These are phyloP conservation scores for Fusarium mundagurra DNA, from an alignment of 2,329 filamentous ascomycete species.

Conservation along the genomic window DNA sequence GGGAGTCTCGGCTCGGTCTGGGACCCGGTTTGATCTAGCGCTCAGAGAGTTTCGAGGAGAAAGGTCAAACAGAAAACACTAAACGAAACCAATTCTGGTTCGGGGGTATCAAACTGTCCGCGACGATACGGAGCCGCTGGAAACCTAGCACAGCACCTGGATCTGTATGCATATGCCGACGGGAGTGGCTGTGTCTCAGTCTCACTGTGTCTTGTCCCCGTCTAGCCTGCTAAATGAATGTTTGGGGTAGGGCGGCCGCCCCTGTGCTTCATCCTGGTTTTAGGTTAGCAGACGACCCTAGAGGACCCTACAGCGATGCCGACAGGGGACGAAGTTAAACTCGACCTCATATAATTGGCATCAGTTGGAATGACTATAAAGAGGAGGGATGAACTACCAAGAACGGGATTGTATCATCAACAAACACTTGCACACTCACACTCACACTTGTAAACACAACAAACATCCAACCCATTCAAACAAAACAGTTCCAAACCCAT, in stretches of 20 bases:
- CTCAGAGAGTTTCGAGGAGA: background rate
- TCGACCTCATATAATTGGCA: background rate
- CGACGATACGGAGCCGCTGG: background rate
- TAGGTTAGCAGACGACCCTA: constrained; percentile 15
- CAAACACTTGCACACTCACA: background rate
- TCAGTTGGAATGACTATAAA: constrained; percentile 15
- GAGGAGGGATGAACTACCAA: constrained; percentile 1
- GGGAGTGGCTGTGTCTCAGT: constrained; percentile 23
- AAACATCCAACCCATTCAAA: background rate
- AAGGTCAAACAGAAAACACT: constrained; percentile 9
- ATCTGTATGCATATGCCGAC: background rate
- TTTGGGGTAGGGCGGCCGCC: constrained; percentile 20
- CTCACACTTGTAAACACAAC: background rate
- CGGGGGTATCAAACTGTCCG: constrained; percentile 30
- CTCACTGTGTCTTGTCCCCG: background rate
- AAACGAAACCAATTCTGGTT: constrained; percentile 3
- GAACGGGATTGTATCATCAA: background rate
- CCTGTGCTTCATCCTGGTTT: constrained; percentile 33
- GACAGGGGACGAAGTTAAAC: background rate
- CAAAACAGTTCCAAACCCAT: background rate
- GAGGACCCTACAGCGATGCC: background rate
- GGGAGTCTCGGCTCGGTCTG: constrained; percentile 14
- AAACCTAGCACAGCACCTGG: background rate
- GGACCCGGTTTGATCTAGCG: constrained; percentile 20
- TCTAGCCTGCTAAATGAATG: background rate